A percentile compares a stretch with the other conserved stretches of the same genome.
Conservation (phyloP, 208 protist species). For the Leishmania arabica region DNA sequence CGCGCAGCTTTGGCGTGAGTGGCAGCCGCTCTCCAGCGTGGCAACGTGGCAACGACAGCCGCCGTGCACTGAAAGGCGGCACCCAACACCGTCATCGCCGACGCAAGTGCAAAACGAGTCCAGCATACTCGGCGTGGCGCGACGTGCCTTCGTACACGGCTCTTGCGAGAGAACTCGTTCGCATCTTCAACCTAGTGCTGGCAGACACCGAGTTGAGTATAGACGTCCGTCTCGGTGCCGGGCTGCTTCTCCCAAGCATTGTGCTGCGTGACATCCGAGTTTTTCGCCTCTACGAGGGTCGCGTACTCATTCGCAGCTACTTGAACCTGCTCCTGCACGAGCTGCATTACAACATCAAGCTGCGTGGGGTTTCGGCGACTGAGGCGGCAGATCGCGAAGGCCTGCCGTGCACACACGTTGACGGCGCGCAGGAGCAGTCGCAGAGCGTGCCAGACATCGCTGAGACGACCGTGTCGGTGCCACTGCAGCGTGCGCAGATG, state of each 20-base stretch:
- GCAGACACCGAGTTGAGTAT: conserved; percentile 33
- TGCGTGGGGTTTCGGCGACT: not conserved
- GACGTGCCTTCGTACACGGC: conserved; percentile 56
- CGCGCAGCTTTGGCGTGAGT: conserved; percentile 12
- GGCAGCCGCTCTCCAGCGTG: not conserved
- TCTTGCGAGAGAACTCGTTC: conserved; percentile 43
- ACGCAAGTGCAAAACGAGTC: not conserved
- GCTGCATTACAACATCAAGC: conserved; percentile 27
- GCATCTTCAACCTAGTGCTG: conserved; percentile 41
- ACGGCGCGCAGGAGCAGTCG: not conserved
- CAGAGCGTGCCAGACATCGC: not conserved
- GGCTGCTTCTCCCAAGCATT: conserved; percentile 45
- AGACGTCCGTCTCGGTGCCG: conserved; percentile 46
- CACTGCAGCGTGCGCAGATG: not conserved
- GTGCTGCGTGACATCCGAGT: conserved; percentile 45
- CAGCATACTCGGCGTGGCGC: conserved; percentile 36
- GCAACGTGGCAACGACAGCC: not conserved
- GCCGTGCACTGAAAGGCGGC: not conserved
- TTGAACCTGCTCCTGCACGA: conserved; percentile 36
- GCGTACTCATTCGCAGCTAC: conserved; percentile 53
- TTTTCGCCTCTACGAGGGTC: conserved; percentile 66
- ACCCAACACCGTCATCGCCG: not conserved
- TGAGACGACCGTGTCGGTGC: not conserved
- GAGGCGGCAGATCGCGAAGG: not conserved
- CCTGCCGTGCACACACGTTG: no score